A percentile compares a stretch with the other conserved stretches of the same genome.
Evolutionary conservation across 2,329 filamentous ascomycete genomes (phyloP).

Genomic region (Colletotrichum sublineola): DNA sequence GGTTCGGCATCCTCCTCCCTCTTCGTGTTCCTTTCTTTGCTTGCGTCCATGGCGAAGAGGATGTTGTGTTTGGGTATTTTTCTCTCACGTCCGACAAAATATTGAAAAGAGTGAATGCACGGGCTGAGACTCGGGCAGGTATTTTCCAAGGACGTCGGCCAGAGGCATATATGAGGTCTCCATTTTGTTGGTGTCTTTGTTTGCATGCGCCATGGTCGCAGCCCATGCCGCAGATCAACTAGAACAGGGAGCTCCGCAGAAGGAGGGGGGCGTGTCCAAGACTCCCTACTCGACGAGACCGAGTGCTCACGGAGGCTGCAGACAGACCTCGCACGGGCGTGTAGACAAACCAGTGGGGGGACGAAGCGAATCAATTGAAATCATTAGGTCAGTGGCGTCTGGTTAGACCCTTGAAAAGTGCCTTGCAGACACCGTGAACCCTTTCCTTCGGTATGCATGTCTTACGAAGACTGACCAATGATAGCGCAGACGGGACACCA

Average conservation of each 20-base stretch:
- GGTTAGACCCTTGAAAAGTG: not conserved
- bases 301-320: constrained; percentile 12
- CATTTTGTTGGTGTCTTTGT: constrained; percentile 1
- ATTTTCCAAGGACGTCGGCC: not conserved
- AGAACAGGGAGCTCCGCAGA: not conserved
- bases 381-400: constrained; percentile 14
- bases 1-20: not conserved
- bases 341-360: constrained; percentile 5
- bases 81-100: not conserved
- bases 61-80: not conserved
- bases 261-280: not conserved
- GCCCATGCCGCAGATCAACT: constrained; percentile 15
- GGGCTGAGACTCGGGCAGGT: not conserved
- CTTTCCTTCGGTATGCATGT: constrained; percentile 1
- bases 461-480: constrained; percentile 20
- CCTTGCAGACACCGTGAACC: not conserved
- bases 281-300: constrained; percentile 7
- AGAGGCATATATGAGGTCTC: constrained; percentile 22
- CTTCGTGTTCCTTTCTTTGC: not conserved
- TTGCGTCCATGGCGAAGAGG: not conserved
- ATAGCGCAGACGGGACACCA: not conserved
- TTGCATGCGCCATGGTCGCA: constrained; percentile 1
- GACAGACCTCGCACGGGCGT: constrained; percentile 20
- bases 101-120: not conserved
- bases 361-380: constrained; percentile 9